These are phyloP conservation scores for Gnomoniopsis sp. DNA, from an alignment of 2,329 filamentous ascomycete species.

Conservation along the genomic window DNA sequence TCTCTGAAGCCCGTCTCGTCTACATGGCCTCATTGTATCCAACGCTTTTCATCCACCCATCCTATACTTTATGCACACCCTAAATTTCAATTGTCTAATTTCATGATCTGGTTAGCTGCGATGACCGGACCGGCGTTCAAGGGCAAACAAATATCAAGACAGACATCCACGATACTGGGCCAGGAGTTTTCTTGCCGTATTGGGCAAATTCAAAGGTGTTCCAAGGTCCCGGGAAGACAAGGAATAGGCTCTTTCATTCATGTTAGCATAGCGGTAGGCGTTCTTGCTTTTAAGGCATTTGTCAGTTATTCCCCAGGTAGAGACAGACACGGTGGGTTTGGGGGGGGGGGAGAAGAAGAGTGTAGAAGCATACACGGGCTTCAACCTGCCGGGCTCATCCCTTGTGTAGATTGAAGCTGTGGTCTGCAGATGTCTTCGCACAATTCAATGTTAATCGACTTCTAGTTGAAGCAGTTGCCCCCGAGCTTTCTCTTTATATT, in stretches of 20 bases:
- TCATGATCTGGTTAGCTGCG: background rate
- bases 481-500: no score
- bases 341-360: no score
- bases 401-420: no score
- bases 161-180: background rate
- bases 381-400: no score
- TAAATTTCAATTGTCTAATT: background rate
- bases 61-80: background rate
- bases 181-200: background rate
- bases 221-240: background rate
- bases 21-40: background rate
- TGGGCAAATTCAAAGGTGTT: conserved; percentile 5
- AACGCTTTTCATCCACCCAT: background rate
- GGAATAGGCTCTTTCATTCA: background rate
- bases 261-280: conserved; percentile 19
- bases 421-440: no score
- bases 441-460: no score
- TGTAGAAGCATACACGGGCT: no score
- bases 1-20: no score
- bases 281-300: conserved; percentile 3
- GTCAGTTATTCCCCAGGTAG: background rate
- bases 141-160: background rate
- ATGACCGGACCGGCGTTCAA: conserved; percentile 7
- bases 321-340: no score
- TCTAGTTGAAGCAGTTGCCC: no score